phyloP scores from a whole-genome alignment of 768 basidiomycete genomes.

The Kwoniella sp. region DNA sequence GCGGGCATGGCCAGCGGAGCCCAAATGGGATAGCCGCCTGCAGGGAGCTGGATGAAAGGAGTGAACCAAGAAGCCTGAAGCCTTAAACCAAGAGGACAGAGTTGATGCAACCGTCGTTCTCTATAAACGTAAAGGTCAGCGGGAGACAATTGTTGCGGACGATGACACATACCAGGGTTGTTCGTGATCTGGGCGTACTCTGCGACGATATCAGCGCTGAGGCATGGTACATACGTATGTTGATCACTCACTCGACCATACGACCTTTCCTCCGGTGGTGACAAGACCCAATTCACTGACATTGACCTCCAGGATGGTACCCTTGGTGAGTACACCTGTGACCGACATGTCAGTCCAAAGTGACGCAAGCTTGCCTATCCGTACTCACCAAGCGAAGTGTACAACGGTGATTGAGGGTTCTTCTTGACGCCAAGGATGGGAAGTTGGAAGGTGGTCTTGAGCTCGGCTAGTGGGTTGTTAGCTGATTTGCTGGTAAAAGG shows the following conservation, averaged over 20 bases:
- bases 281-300: slow-evolving; percentile 98
- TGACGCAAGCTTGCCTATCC: too few relatives aligned
- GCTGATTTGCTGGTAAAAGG: background rate
- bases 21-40: too few relatives aligned
- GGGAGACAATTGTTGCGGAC: background rate
- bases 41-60: background rate
- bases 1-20: too few relatives aligned
- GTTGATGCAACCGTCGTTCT: slow-evolving; percentile 95
- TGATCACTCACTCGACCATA: slow-evolving; percentile 51
- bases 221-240: background rate
- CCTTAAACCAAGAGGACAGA: slow-evolving; percentile 64
- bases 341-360: too few relatives aligned
- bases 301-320: slow-evolving; percentile 96
- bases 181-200: slow-evolving; percentile 59
- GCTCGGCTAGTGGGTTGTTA: slow-evolving; percentile 62
- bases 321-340: slow-evolving; percentile 92
- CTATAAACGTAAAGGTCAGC: slow-evolving; percentile 41
- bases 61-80: too few relatives aligned
- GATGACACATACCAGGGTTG: slow-evolving; percentile 22
- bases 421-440: slow-evolving; percentile 98
- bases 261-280: slow-evolving; percentile 84
- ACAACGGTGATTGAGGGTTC: slow-evolving; percentile 87
- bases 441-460: slow-evolving; percentile 97
- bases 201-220: slow-evolving; percentile 14
- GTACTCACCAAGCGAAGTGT: slow-evolving; percentile 58